Base-by-base conservation (phyloP, 768 basidiomycete genomes). In the Jaapia argillacea region DNA sequence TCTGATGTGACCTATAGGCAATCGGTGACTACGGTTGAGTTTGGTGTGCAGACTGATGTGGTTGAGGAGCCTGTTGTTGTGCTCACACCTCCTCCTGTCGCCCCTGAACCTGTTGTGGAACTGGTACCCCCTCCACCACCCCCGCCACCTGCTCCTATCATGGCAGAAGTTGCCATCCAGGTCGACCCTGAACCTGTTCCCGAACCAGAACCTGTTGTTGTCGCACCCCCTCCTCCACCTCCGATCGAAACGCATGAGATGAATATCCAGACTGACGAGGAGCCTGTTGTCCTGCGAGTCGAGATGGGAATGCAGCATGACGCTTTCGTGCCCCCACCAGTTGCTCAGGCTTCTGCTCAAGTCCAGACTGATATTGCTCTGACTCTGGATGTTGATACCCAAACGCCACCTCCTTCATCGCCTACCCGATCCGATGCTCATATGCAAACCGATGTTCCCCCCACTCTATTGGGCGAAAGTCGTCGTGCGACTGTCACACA, bases 21-120 rank as follows among this genome's bases (percentile, higher is more conserved):
- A 25, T 45, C 50, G 5, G 47, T 56, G 38, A 74, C 77, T 59
- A 78, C 71, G 35, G 69, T 63, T 12, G 84, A 86, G 43, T 72
- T 74, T 44, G 76, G 67, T 13, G 79, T 76, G 51, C 85, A 85
- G 67, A 83, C 81, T 3, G 80, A 83, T 37, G 58, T 62, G 22
- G 70, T 75, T 35, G 69, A 69, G 26, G 61, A 60, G 41, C 59
- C 60, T 16, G 54, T 53, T 10, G 20, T 18, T 26, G 43, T 45
- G 24, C 55, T 62, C 13, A 41, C 48, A n/a, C 27, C 51, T 25
- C 52, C 55, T 6, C 64, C 61, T 3, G 45, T 54, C 6, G 48
- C 43, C 12, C 53, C 50, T 10, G 56, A 55, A 24, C 37, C 37
- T 12, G 37, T 38, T 10, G 7, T 21, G 7, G 37, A 38, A 21